Evolutionary conservation across 306 rosid species (phyloP).

Genomic region (Dalbergia cochinchinensis): DNA sequence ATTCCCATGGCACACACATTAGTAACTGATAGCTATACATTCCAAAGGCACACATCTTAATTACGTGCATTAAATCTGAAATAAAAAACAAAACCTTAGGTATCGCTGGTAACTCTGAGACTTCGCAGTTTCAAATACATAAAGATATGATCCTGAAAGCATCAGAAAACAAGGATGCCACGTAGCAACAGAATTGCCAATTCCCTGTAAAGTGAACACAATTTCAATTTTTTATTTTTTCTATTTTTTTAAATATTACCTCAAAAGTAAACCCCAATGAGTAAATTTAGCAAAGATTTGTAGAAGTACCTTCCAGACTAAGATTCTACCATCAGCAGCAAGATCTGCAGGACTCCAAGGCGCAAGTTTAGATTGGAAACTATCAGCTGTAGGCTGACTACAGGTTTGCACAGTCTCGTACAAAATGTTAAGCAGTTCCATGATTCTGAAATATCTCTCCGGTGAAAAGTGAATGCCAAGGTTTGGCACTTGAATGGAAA

Average conservation of each 20-base stretch:
- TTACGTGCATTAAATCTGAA: too few relatives aligned
- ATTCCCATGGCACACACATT: too few relatives aligned
- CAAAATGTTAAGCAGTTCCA: slow-evolving; percentile 73
- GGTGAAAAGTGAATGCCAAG: slow-evolving; percentile 94
- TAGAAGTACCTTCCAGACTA: slow-evolving; percentile 84
- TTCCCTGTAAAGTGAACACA: slow-evolving; percentile 66
- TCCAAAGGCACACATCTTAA: too few relatives aligned
- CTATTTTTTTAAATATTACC: slow-evolving; percentile 21
- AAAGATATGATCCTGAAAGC: slow-evolving; percentile 80
- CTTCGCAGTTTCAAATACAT: slow-evolving; percentile 76
- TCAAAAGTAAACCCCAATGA: background rate
- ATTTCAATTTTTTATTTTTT: background rate
- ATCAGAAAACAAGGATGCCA: slow-evolving; percentile 93
- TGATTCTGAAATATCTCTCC: slow-evolving; percentile 75
- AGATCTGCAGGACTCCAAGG: slow-evolving; percentile 83
- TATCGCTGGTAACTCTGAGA: slow-evolving; percentile 81
- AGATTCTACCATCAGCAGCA: slow-evolving; percentile 78
- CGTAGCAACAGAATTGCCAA: slow-evolving; percentile 93
- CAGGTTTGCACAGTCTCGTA: slow-evolving; percentile 67
- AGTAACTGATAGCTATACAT: too few relatives aligned
- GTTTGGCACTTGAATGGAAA: slow-evolving; percentile 95
- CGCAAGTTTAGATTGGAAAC: slow-evolving; percentile 60
- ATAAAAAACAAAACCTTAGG: slow-evolving; percentile 50
- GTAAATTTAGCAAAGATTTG: slow-evolving; percentile 27
- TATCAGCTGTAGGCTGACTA: slow-evolving; percentile 62